A percentile compares a stretch with the other conserved stretches of the same genome.
Conservation (phyloP, 2,329 filamentous ascomycete genomes). For the Pseudopithomyces maydicus region DNA sequence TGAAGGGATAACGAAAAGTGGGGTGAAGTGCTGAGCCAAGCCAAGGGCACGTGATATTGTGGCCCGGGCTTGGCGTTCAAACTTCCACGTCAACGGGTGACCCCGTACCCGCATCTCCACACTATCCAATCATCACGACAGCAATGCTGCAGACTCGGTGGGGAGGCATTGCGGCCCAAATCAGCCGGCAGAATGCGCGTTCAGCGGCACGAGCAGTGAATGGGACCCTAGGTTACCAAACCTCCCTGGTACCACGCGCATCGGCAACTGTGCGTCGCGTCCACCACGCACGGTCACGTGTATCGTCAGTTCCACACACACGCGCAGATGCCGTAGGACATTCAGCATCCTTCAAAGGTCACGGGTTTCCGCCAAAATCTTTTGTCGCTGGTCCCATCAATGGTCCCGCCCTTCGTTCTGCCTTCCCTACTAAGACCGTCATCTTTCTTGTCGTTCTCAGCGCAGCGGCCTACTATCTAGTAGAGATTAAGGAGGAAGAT, state of each 20-base stretch:
- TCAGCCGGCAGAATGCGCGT: not conserved
- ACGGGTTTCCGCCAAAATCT: not conserved
- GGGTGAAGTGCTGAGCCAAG: not conserved
- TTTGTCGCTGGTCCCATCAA: not conserved
- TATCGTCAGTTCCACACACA: not conserved
- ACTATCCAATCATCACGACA: not conserved
- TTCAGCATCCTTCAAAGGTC: not conserved
- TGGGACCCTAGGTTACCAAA: conserved; percentile 11
- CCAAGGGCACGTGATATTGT: not conserved
- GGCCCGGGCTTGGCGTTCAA: not conserved
- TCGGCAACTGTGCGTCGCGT: conserved; percentile 14
- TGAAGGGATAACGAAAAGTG: not conserved
- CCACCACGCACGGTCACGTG: conserved; percentile 23
- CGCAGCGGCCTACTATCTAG: conserved; percentile 28
- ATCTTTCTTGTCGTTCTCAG: conserved; percentile 27
- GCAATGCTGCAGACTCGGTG: conserved; percentile 4
- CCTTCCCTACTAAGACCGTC: conserved; percentile 40
- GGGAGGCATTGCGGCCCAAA: not conserved
- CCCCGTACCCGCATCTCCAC: not conserved
- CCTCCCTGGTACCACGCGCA: conserved; percentile 17
- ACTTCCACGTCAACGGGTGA: not conserved
- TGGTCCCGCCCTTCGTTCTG: conserved; percentile 26
- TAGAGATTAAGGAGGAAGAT: conserved; percentile 22
- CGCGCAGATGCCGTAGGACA: not conserved
- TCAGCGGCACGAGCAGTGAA: conserved; percentile 3